Percentiles rank a stretch among this genome's conserved stretches.
Conservation (phyloP, 352 stramenopile species). For the Phytophthora citricola region DNA sequence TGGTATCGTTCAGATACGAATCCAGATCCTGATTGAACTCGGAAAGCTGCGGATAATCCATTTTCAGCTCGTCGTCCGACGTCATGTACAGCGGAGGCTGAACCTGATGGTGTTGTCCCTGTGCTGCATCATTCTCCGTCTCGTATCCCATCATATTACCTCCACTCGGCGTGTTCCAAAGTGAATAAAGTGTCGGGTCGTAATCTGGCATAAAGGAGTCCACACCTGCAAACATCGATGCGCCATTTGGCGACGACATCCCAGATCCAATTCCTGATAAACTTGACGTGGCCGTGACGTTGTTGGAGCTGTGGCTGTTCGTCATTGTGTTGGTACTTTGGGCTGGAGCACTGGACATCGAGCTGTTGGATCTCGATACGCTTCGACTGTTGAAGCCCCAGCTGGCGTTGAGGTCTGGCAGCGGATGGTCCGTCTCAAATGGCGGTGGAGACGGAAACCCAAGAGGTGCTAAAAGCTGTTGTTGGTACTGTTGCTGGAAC, state of each 20-base stretch:
- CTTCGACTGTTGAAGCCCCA: slow-evolving; percentile 37
- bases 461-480: slow-evolving; percentile 33
- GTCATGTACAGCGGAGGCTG: slow-evolving; percentile 47
- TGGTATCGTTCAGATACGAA: slow-evolving; percentile 67
- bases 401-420: slow-evolving; percentile 58
- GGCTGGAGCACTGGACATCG: slow-evolving; percentile 11
- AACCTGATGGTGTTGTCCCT: slow-evolving; percentile 20
- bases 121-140: slow-evolving; percentile 38
- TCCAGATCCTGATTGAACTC: slow-evolving; percentile 85
- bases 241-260: slow-evolving; percentile 45
- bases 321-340: slow-evolving; percentile 11
- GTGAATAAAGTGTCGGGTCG: slow-evolving; percentile 70
- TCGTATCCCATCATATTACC: slow-evolving; percentile 63
- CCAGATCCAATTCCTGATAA: slow-evolving; percentile 40
- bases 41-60: slow-evolving; percentile 69
- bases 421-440: slow-evolving; percentile 53
- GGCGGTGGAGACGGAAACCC: slow-evolving; percentile 34
- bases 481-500: slow-evolving; percentile 26
- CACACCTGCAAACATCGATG: slow-evolving; percentile 57
- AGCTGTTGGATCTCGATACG: slow-evolving; percentile 8
- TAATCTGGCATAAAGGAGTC: slow-evolving; percentile 75
- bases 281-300: slow-evolving; percentile 19
- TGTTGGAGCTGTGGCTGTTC: slow-evolving; percentile 10
- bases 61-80: slow-evolving; percentile 75
- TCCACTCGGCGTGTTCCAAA: slow-evolving; percentile 62